Base-by-base conservation (phyloP, 768 basidiomycete genomes). In the Termitomyces sp. region DNA sequence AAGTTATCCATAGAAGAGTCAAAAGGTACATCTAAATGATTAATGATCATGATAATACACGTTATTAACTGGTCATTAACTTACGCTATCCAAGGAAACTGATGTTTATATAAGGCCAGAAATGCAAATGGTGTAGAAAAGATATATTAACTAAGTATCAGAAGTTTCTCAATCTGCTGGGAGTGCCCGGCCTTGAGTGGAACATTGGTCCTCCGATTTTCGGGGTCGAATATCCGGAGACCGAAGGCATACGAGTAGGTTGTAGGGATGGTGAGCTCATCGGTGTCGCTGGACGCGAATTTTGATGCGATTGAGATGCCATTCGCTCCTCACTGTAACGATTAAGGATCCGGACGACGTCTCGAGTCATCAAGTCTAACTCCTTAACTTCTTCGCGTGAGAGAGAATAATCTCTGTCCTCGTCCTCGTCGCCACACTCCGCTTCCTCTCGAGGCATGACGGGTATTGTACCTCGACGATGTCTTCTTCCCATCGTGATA, bases 311-410 rank as follows among this genome's bases (percentile, higher is more conserved):
- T 67, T 82, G 84, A 26, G 71, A 71, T 5, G 76, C 71, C 63
- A 80, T 69, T 53, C 86, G 76, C 69, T 92, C 90, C 10, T 85
- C 80, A 61, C 80, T 85, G 69, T 86, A 90, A 47, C 77, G 78
- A 64, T 90, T 84, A 54, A 96, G 71, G 47, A 94, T 82, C 45
- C 78, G 72, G 24, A 94, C 91, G 53, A 94, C 77, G 60, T 88
- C 84, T 60, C 82, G 78, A 5, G 90, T 90, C 65, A 94, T 75
- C 26, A 80, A 67, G 61, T 93, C 90, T 54, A 94, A 73, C 64
- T 94, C 90, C 63, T 78, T 81, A 59, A 91, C 73, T 71, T 95
- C 93, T 47, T 79, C 77, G n/a, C 65, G 56, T 13, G 86, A 83
- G 57, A 95, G 73, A 1, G 86, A 78, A 57, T 77, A 75, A 61